These are phyloP conservation scores for Phylloporus sp. DNA, from an alignment of 768 basidiomycete species.

Conservation along the genomic window DNA sequence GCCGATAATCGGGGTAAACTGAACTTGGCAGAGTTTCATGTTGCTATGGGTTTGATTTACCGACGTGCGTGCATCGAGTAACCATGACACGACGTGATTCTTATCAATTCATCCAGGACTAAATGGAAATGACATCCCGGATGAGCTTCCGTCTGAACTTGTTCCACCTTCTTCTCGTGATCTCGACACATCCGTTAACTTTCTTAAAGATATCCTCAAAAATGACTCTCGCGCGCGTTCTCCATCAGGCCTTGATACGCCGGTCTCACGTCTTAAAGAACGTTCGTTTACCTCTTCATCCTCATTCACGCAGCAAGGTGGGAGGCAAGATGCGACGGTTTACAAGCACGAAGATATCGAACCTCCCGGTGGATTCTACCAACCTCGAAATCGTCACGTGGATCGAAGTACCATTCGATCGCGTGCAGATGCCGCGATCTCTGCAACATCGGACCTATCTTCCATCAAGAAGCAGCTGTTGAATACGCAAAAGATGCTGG, in stretches of 20 bases:
- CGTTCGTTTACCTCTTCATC: constrained; percentile 66
- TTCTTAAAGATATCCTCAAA: constrained; percentile 82
- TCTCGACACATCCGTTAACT: constrained; percentile 83
- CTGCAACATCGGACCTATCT: constrained; percentile 62
- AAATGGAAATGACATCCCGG: constrained; percentile 89
- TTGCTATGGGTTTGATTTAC: constrained; percentile 98
- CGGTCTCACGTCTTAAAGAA: constrained; percentile 59
- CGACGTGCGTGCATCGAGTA: constrained; percentile 60
- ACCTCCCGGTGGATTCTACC: constrained; percentile 66
- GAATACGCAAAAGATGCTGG: constrained; percentile 77
- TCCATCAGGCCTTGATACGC: constrained; percentile 48
- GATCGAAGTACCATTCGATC: constrained; percentile 80
- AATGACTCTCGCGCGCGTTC: constrained; percentile 79
- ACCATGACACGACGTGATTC: background rate
- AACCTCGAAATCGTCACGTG: constrained; percentile 76
- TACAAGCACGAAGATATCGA: constrained; percentile 78
- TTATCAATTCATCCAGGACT: constrained; percentile 49
- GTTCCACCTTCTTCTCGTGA: constrained; percentile 89
- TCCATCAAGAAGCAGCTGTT: constrained; percentile 83
- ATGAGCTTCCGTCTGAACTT: constrained; percentile 81
- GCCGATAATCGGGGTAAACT: constrained; percentile 92
- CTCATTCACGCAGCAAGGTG: constrained; percentile 44
- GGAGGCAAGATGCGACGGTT: constrained; percentile 82
- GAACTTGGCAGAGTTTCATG: constrained; percentile 94
- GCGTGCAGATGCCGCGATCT: constrained; percentile 60